Conservation (phyloP, 2,329 filamentous ascomycete genomes). For the Exophiala sideris region DNA sequence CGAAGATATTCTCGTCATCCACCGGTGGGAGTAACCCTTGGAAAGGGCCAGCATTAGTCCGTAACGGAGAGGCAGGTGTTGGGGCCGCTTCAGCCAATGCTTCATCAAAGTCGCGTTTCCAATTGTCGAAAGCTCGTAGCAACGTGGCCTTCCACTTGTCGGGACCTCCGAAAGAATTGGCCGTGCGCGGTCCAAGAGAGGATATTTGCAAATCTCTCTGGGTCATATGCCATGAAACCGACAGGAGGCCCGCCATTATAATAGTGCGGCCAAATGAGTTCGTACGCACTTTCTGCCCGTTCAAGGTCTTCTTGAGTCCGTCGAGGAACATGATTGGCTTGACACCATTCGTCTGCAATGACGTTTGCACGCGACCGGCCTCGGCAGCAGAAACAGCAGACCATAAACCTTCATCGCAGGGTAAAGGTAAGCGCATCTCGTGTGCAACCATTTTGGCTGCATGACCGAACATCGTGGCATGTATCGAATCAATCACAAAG, state of each 20-base stretch:
- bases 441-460: slow-evolving; percentile 95
- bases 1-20: slow-evolving; percentile 71
- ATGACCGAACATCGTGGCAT: slow-evolving; percentile 96
- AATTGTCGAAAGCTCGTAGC: slow-evolving; percentile 85
- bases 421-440: slow-evolving; percentile 84
- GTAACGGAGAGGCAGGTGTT: slow-evolving; percentile 31
- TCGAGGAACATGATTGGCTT: slow-evolving; percentile 86
- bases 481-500: slow-evolving; percentile 91
- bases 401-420: slow-evolving; percentile 91
- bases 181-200: slow-evolving; percentile 66
- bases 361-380: slow-evolving; percentile 77
- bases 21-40: slow-evolving; percentile 36
- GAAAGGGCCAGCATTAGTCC: slow-evolving; percentile 47
- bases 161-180: slow-evolving; percentile 74
- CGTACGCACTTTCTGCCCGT: slow-evolving; percentile 78
- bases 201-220: slow-evolving; percentile 91
- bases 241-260: slow-evolving; percentile 87
- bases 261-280: slow-evolving; percentile 91
- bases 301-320: slow-evolving; percentile 82
- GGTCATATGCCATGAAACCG: slow-evolving; percentile 96
- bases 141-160: slow-evolving; percentile 88
- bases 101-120: slow-evolving; percentile 89
- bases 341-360: slow-evolving; percentile 73
- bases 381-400: slow-evolving; percentile 82
- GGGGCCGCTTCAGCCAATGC: slow-evolving; percentile 60